Evolutionary conservation across 2,329 filamentous ascomycete species (phyloP).

Genomic region (Fusarium burgessii): DNA sequence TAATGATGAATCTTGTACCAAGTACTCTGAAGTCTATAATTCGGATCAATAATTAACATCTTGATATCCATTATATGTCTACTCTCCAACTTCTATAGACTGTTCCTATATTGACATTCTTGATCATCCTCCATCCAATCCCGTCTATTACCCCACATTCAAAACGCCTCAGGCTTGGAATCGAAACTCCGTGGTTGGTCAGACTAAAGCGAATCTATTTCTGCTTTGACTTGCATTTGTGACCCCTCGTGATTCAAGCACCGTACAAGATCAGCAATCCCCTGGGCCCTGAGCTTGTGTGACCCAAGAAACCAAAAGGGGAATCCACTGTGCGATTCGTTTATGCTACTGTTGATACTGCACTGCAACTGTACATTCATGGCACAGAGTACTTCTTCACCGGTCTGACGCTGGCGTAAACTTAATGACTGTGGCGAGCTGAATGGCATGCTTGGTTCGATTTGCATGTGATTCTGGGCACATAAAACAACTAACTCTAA

Average conservation of each 20-base stretch:
- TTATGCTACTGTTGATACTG: background rate
- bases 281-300: background rate
- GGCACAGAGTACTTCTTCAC: background rate
- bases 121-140: constrained; percentile 16
- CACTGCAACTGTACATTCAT: background rate
- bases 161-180: constrained; percentile 28
- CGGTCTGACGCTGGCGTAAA: background rate
- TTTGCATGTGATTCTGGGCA: constrained; percentile 43
- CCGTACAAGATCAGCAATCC: constrained; percentile 9
- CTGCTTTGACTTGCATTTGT: constrained; percentile 27
- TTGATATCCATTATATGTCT: background rate
- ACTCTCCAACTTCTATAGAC: background rate
- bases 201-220: constrained; percentile 11
- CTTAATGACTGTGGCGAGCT: constrained; percentile 21
- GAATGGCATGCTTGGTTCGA: constrained; percentile 12
- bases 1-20: background rate
- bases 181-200: constrained; percentile 34
- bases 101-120: background rate
- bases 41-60: too few relatives aligned
- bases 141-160: constrained; percentile 28
- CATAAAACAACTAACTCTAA: constrained; percentile 15
- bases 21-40: too few relatives aligned
- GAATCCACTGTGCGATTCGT: background rate
- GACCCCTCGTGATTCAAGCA: constrained; percentile 34
- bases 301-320: background rate